Conservation (phyloP, 2,329 filamentous ascomycete species). For the Claviceps pazoutovae region DNA sequence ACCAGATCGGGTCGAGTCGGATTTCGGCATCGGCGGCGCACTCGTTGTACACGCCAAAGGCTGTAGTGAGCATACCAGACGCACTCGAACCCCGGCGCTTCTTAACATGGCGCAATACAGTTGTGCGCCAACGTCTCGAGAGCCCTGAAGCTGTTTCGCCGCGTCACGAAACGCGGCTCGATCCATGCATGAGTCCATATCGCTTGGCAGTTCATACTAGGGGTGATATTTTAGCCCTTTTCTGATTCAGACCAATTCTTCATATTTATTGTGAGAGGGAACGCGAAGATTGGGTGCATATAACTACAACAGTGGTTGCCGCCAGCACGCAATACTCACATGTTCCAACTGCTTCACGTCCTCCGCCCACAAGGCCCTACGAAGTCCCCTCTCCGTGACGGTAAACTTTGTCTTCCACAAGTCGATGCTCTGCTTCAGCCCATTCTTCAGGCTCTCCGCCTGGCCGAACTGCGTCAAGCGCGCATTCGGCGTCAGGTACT, state of each 20-base stretch:
- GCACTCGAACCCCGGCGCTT: constrained; percentile 63
- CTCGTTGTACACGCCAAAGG: constrained; percentile 53
- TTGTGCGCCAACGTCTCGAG: constrained; percentile 79
- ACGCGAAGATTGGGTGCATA: not conserved
- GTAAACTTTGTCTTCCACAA: constrained; percentile 58
- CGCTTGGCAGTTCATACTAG: constrained; percentile 42
- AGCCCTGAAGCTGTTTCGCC: constrained; percentile 59
- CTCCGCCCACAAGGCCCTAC: constrained; percentile 63
- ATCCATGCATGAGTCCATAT: constrained; percentile 55
- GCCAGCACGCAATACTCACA: constrained; percentile 23
- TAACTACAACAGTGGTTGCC: not conserved
- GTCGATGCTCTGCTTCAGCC: constrained; percentile 53
- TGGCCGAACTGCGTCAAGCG: constrained; percentile 59
- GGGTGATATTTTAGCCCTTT: not conserved
- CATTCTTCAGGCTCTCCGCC: constrained; percentile 64
- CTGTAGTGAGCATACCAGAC: constrained; percentile 84
- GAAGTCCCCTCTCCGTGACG: constrained; percentile 57
- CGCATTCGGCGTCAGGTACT: constrained; percentile 53
- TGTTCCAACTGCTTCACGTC: constrained; percentile 44
- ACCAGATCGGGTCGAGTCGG: constrained; percentile 16
- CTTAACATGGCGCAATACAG: constrained; percentile 80
- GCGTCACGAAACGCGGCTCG: constrained; percentile 59
- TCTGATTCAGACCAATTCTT: no score
- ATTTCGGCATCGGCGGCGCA: constrained; percentile 33
- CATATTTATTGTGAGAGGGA: no score